Evolutionary conservation across 2,329 filamentous ascomycete genomes (phyloP).

Genomic region (Aspergillus pseudoterreus): DNA sequence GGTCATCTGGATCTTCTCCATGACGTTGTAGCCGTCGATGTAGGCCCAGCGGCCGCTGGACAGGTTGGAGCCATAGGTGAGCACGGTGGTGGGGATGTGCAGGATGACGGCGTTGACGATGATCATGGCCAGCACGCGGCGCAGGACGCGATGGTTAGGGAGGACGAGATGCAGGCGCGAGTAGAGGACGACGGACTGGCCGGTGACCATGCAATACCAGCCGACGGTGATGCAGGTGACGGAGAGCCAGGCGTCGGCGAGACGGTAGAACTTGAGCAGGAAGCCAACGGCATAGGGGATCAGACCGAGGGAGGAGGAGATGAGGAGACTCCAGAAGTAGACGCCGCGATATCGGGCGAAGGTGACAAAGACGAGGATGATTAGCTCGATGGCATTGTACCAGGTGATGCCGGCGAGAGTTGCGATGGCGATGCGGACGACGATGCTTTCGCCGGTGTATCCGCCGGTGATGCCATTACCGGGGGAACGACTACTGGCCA

Average conservation of each 20-base stretch:
- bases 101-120: conserved; percentile 42
- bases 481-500: conserved; percentile 21
- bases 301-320: conserved; percentile 43
- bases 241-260: conserved; percentile 36
- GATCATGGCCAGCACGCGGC: conserved; percentile 45
- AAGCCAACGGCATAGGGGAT: conserved; percentile 46
- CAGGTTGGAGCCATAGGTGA: conserved; percentile 45
- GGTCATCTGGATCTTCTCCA: conserved; percentile 56
- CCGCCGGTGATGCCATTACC: conserved; percentile 38
- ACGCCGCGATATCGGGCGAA: conserved; percentile 45
- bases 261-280: conserved; percentile 45
- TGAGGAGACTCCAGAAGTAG: conserved; percentile 50
- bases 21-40: conserved; percentile 39
- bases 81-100: conserved; percentile 44
- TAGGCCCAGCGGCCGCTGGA: conserved; percentile 18
- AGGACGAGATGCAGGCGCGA: conserved; percentile 49
- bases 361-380: conserved; percentile 47
- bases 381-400: conserved; percentile 50
- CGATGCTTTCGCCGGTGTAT: conserved; percentile 31
- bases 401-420: conserved; percentile 47
- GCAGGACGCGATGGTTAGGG: conserved; percentile 36
- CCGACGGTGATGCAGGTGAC: conserved; percentile 44
- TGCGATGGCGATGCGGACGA: conserved; percentile 41
- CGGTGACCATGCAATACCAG: conserved; percentile 48
- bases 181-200: conserved; percentile 49